Percentiles rank a stretch among this genome's conserved stretches.
phyloP scores from a whole-genome alignment of 1,139 yeast genomes.

The Magnusiomyces suaveolens region DNA sequence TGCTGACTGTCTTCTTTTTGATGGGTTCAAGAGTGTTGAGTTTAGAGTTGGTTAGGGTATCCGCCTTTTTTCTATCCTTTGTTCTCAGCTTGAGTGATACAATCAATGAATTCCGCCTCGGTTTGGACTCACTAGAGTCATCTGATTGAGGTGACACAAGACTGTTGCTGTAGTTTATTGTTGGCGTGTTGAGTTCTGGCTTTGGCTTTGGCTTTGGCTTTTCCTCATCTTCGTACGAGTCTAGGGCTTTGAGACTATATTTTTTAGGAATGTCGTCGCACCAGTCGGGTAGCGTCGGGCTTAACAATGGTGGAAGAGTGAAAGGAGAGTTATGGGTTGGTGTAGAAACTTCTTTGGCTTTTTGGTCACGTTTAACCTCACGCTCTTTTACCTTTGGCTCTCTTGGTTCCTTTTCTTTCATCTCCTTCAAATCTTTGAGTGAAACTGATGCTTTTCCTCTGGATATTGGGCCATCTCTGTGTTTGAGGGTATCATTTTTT shows the following conservation, averaged over 20 bases:
- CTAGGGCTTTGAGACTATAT: not conserved
- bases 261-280: conserved; percentile 17
- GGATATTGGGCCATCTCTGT: not conserved
- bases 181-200: not conserved
- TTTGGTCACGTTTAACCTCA: conserved; percentile 1
- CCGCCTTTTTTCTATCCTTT: not conserved
- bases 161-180: not conserved
- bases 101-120: not conserved
- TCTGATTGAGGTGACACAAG: not conserved
- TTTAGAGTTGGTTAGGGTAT: not conserved
- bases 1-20: not conserved
- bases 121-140: not conserved
- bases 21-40: not conserved
- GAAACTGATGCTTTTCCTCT: not conserved
- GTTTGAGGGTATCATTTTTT: not conserved
- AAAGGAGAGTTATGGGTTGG: conserved; percentile 7
- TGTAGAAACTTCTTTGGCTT: not conserved
- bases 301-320: conserved; percentile 33
- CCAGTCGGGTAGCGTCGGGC: conserved; percentile 32
- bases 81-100: conserved; percentile 1
- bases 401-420: not conserved
- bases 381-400: conserved; percentile 4
- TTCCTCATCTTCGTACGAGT: not conserved
- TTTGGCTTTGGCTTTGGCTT: not conserved
- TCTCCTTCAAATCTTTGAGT: not conserved